Evolutionary conservation across 192 early-diverging fungal species (phyloP), one percentile per base, ranked within the genome.

Genomic region (Podila verticillata): DNA sequence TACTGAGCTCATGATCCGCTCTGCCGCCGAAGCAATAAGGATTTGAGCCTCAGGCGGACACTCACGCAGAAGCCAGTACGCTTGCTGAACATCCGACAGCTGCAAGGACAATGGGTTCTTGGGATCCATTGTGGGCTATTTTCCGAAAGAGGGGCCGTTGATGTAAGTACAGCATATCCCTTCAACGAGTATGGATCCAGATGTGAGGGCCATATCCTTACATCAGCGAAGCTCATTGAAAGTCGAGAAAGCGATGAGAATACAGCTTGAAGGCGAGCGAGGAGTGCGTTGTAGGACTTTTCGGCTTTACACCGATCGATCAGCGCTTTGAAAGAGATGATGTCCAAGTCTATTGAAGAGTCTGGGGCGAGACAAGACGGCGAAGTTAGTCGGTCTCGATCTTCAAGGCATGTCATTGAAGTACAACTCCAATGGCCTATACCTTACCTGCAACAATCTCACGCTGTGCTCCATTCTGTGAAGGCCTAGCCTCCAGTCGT

Each of bases 1-100:
- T 13, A 79, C 75, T n/a, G 75, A 79, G 75, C 65, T 79, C 75
- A 79, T 79, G 15, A 79, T 79, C 30, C 75, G 63, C 12, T 79
- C 75, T 22, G 75, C 68, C 13, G 75, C 68, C 20, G 75, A 61
- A 0, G 75, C 75, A 34, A 79, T 72, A n/a, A 79, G 29, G 12
- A 61, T 47, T n/a, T 79, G 68, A 7, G 69, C 75, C n/a, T 79
- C 75, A 7, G 63, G 68, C 2, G 75, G 75, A 31, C 75, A 72
- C 19, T 79, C 75, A 1, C 75, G 67, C 31, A 79, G 29, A 9
- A 79, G 54, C 75, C 75, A 79, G 29, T 79, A 79, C 0, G 75
- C 75, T 44, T 79, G 75, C 30, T 79, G 75, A 0, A 79, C 75
- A 68, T 79, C 75, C 22, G 75, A 79, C 4, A 79, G 49, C n/a